A percentile compares a stretch with the other conserved stretches of the same genome.
phyloP scores from a whole-genome alignment of 2,329 filamentous ascomycete species.

The Pseudogymnoascus sp. region DNA sequence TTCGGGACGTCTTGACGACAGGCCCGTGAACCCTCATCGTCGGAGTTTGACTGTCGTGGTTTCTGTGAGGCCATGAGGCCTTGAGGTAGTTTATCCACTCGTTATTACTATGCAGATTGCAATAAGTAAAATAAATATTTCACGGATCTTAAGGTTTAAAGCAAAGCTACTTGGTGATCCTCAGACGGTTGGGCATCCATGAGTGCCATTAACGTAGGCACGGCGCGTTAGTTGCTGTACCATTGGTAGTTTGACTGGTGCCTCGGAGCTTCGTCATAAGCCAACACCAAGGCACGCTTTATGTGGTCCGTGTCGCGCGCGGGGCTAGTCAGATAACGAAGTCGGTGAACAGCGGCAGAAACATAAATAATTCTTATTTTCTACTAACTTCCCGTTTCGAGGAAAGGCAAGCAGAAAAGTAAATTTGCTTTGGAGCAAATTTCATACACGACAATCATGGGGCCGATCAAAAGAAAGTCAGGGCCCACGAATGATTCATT shows the following conservation, averaged over 20 bases:
- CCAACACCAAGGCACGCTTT: background rate
- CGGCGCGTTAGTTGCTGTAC: slow-evolving; percentile 1
- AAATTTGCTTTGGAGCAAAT: slow-evolving; percentile 5
- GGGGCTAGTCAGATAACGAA: slow-evolving; percentile 8
- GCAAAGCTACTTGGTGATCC: background rate
- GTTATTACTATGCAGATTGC: background rate
- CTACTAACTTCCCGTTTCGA: background rate
- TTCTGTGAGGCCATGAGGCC: slow-evolving; percentile 3
- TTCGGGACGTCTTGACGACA: background rate
- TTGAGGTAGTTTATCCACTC: slow-evolving; percentile 3
- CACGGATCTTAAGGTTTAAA: background rate
- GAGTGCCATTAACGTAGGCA: background rate
- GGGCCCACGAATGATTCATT: slow-evolving; percentile 27
- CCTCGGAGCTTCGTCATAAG: slow-evolving; percentile 5
- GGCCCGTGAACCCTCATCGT: background rate
- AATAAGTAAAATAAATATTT: background rate
- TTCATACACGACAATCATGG: slow-evolving; percentile 19
- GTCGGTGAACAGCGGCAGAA: slow-evolving; percentile 4
- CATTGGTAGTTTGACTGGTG: slow-evolving; percentile 1
- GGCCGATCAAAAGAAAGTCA: slow-evolving; percentile 26
- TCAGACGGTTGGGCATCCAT: background rate
- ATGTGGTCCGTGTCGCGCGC: background rate
- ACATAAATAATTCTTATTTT: slow-evolving; percentile 8
- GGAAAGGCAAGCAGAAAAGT: slow-evolving; percentile 1
- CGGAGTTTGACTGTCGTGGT: slow-evolving; percentile 3